These are phyloP conservation scores for Colletotrichum sp. DNA, from an alignment of 2,329 filamentous ascomycete genomes.

Conservation along the genomic window DNA sequence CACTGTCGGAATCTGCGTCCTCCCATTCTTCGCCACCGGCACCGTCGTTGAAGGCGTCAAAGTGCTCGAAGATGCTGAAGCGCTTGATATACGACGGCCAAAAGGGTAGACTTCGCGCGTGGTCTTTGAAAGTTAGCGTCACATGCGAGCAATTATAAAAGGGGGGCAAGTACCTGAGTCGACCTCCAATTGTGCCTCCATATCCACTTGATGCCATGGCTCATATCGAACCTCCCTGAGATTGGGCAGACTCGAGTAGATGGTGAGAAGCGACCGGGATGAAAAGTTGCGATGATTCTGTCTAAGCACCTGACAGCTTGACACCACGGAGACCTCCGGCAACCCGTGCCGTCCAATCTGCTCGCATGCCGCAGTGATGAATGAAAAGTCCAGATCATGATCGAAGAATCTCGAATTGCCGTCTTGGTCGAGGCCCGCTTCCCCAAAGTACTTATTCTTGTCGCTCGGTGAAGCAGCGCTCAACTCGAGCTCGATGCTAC, in stretches of 20 bases:
- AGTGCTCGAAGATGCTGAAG: constrained; percentile 27
- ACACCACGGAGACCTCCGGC: constrained; percentile 23
- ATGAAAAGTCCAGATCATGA: constrained; percentile 25
- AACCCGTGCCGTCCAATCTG: constrained; percentile 24
- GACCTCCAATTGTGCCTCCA: constrained; percentile 20
- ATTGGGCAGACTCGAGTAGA: constrained; percentile 24
- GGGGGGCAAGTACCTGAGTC: constrained; percentile 15
- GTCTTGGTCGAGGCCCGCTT: constrained; percentile 24
- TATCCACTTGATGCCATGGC: constrained; percentile 24
- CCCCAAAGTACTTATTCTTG: constrained; percentile 22
- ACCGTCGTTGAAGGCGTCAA: constrained; percentile 15
- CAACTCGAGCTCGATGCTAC: constrained; percentile 27
- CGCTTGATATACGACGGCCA: constrained; percentile 23
- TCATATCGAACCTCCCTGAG: constrained; percentile 23
- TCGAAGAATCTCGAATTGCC: constrained; percentile 29
- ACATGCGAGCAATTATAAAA: background rate
- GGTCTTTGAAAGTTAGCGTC: constrained; percentile 8
- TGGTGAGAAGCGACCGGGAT: constrained; percentile 21
- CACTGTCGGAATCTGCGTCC: constrained; percentile 8
- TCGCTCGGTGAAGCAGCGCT: constrained; percentile 27
- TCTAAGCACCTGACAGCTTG: constrained; percentile 22
- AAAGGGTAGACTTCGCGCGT: constrained; percentile 22
- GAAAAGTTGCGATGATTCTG: constrained; percentile 26
- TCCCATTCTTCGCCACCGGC: constrained; percentile 8
- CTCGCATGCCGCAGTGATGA: constrained; percentile 20